Base-by-base conservation (phyloP, 306 rosid species). In the Neltuma alba region DNA sequence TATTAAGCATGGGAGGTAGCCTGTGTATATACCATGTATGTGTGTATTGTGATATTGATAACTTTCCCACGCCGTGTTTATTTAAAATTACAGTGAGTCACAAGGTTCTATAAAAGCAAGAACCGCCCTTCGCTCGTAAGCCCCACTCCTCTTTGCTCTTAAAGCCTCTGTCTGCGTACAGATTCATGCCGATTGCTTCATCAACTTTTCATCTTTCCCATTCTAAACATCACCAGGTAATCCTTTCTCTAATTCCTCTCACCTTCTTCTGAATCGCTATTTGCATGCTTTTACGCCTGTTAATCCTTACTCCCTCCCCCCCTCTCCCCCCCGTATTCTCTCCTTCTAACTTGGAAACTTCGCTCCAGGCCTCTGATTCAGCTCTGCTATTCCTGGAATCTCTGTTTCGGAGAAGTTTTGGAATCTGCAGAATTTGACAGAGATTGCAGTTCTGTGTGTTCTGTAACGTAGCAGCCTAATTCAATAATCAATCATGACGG, bases 401-500 rank as follows among this genome's bases (percentile, higher is more conserved):
- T 30, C 68, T 62, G 40, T 31, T 11, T 62, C 10, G 9, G 67
- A 15, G 38, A 11, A 30, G 68, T 30, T 62, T 62, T 23, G 14
- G 68, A 14, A 58, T 58, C 20, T 58, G 36, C 65, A 13, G 65
- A 58, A 8, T 16, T 69, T 21, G 23, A n/a, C n/a, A n/a, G n/a
- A n/a, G n/a, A n/a, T n/a, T n/a, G n/a, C n/a, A n/a, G n/a, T n/a
- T n/a, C n/a, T n/a, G n/a, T n/a, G 41, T 20, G 14, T 0, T 47
- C 10, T 52, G n/a, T 37, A 60, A 40, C 34, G 71, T 20, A n/a
- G n/a, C n/a, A n/a, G n/a, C n/a, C n/a, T n/a, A n/a, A n/a, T n/a
- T n/a, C n/a, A n/a, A n/a, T 1, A 0, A 25, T n/a, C 1, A 28
- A 13, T 7, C 1, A 92, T 87, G 92, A 80, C 68, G 71, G 52